phyloP scores from a whole-genome alignment of 2,329 filamentous ascomycete genomes.

The Aspergillus sp. region DNA sequence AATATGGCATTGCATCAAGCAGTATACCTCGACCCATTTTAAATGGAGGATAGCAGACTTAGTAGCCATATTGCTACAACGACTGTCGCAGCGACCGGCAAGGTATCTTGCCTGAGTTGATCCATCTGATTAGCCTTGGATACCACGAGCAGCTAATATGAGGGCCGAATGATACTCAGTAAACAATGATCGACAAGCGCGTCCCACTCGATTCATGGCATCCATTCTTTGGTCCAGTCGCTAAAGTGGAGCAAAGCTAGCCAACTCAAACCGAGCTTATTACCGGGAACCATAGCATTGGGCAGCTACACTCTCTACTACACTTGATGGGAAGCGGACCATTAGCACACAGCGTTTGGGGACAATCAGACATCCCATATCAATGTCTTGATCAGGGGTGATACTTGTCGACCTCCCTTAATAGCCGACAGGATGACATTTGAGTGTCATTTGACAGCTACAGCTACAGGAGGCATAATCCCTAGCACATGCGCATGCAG shows the following conservation, averaged over 20 bases:
- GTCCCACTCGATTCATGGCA: background rate
- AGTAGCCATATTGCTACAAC: too few relatives aligned
- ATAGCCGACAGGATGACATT: background rate
- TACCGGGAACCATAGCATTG: background rate
- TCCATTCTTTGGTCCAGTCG: background rate
- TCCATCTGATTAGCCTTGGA: too few relatives aligned
- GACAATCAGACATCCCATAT: too few relatives aligned
- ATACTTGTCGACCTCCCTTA: background rate
- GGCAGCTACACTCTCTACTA: background rate
- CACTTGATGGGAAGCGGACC: background rate
- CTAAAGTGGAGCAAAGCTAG: background rate
- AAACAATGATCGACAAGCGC: background rate
- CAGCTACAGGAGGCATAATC: background rate
- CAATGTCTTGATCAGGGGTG: too few relatives aligned
- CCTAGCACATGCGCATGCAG: too few relatives aligned
- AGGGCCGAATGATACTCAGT: background rate
- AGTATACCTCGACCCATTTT: too few relatives aligned
- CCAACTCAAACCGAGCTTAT: background rate
- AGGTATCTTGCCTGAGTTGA: too few relatives aligned
- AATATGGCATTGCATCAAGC: too few relatives aligned
- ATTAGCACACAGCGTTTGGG: background rate
- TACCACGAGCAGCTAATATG: too few relatives aligned
- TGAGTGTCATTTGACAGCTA: background rate
- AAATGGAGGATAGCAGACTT: too few relatives aligned
- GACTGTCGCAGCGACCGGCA: too few relatives aligned